phyloP scores from a whole-genome alignment of 169 alveolate genomes.

The Plasmodium chabaudi region DNA sequence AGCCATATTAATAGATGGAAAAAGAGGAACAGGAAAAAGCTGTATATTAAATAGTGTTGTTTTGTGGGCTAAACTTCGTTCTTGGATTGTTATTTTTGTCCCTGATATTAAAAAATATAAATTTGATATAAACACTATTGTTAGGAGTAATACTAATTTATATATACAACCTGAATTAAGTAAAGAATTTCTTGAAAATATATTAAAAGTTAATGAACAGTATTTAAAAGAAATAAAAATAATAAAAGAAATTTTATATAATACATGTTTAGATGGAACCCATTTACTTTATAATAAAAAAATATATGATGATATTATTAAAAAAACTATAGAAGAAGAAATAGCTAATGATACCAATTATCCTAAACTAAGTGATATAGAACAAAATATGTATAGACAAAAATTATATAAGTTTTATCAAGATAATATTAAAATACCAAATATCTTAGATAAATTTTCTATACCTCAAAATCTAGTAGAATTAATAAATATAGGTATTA shows the following conservation, averaged over 20 bases:
- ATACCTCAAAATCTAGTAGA: conserved; percentile 80
- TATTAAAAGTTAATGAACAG: conserved; percentile 77
- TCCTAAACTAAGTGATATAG: conserved; percentile 66
- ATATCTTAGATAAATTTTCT: conserved; percentile 79
- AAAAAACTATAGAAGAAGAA: conserved; percentile 81
- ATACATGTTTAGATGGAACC: conserved; percentile 84
- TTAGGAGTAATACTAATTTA: conserved; percentile 84
- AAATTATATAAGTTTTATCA: conserved; percentile 59
- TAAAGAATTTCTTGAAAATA: conserved; percentile 80
- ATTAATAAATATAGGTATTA: conserved; percentile 81
- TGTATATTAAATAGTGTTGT: conserved; percentile 82
- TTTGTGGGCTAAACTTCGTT: conserved; percentile 84
- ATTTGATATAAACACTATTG: conserved; percentile 82
- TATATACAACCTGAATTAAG: conserved; percentile 87
- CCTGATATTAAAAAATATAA: conserved; percentile 83
- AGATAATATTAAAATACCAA: conserved; percentile 43
- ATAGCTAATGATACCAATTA: conserved; percentile 79
- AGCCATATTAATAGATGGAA: conserved; percentile 81
- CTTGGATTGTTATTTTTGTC: conserved; percentile 85
- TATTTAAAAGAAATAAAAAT: conserved; percentile 75
- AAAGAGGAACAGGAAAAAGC: conserved; percentile 88
- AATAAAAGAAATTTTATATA: conserved; percentile 58
- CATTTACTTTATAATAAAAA: conserved; percentile 79
- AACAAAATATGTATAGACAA: conserved; percentile 31
- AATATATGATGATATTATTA: conserved; percentile 81